Percentiles rank a stretch among this genome's conserved stretches.
These are phyloP conservation scores for Sporothrix sp. DNA, from an alignment of 2,329 filamentous ascomycete genomes.

Conservation along the genomic window DNA sequence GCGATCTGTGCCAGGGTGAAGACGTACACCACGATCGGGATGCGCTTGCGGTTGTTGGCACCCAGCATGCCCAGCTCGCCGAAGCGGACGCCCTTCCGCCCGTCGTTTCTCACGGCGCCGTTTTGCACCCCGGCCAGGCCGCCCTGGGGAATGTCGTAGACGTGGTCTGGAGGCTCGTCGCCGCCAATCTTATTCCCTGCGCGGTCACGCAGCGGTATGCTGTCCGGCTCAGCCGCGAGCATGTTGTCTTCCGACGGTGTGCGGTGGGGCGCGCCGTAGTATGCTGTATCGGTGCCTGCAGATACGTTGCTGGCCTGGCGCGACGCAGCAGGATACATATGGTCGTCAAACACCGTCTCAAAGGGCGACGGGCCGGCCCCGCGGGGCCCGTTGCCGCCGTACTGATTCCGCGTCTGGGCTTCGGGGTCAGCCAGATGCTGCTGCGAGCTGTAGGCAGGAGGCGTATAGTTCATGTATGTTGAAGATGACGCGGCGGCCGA, in stretches of 20 bases:
- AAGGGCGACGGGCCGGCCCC: conserved; percentile 36
- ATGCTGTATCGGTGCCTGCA: conserved; percentile 43
- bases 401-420: conserved; percentile 23
- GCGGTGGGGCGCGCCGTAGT: conserved; percentile 43
- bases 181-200: conserved; percentile 32
- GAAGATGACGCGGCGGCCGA: conserved; percentile 12
- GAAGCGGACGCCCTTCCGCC: conserved; percentile 38
- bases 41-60: conserved; percentile 40
- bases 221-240: conserved; percentile 31
- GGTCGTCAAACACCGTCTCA: conserved; percentile 58
- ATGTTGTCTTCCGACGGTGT: conserved; percentile 29
- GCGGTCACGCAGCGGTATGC: conserved; percentile 49
- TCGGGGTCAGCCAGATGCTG: conserved; percentile 26
- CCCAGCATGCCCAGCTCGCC: conserved; percentile 53
- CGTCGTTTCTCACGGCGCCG: conserved; percentile 15
- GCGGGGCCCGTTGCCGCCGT: conserved; percentile 18
- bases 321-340: conserved; percentile 49
- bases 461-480: conserved; percentile 18
- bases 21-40: conserved; percentile 74
- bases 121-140: conserved; percentile 16
- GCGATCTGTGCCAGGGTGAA: conserved; percentile 67
- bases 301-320: conserved; percentile 23
- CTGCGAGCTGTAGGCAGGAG: conserved; percentile 27
- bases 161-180: conserved; percentile 45
- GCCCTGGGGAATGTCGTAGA: conserved; percentile 45